A percentile compares a stretch with the other conserved stretches of the same genome.
Conservation (phyloP, 1,284 basidiomycete species). For the Ganoderma resinaceum region DNA sequence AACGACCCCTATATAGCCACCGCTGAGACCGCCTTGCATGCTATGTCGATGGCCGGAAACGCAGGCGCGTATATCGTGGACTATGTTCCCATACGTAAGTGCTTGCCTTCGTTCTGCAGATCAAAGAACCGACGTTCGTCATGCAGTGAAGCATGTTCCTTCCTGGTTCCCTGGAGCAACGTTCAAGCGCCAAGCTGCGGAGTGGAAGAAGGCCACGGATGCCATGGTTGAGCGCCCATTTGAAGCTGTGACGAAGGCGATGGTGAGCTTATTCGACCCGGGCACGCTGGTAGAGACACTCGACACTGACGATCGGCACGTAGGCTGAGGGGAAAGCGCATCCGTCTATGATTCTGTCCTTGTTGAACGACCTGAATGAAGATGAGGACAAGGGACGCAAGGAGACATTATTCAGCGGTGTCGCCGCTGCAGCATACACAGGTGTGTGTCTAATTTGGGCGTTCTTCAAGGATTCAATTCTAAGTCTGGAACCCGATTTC, state of each 20-base stretch:
- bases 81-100: constrained; percentile 38
- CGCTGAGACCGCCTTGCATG: constrained; percentile 37
- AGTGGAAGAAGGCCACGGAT: constrained; percentile 40
- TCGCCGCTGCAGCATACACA: constrained; percentile 34
- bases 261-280: constrained; percentile 29
- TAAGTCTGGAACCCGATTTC: neutral
- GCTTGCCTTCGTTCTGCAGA: constrained; percentile 11
- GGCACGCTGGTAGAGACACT: neutral
- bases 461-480: neutral
- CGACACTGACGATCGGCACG: neutral
- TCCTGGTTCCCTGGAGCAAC: constrained; percentile 54
- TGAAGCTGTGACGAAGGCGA: constrained; percentile 39
- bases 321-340: constrained; percentile 32
- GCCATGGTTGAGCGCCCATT: constrained; percentile 44
- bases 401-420: constrained; percentile 32
- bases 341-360: constrained; percentile 33
- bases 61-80: constrained; percentile 38
- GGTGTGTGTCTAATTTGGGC: constrained; percentile 22
- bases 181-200: constrained; percentile 56
- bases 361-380: constrained; percentile 28
- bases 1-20: constrained; percentile 40
- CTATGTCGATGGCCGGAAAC: constrained; percentile 35
- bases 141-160: constrained; percentile 48
- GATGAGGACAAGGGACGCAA: constrained; percentile 25
- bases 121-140: constrained; percentile 6